Evolutionary conservation across 345 rosid species (phyloP).

Genomic region (Bruguiera gymnorhiza): DNA sequence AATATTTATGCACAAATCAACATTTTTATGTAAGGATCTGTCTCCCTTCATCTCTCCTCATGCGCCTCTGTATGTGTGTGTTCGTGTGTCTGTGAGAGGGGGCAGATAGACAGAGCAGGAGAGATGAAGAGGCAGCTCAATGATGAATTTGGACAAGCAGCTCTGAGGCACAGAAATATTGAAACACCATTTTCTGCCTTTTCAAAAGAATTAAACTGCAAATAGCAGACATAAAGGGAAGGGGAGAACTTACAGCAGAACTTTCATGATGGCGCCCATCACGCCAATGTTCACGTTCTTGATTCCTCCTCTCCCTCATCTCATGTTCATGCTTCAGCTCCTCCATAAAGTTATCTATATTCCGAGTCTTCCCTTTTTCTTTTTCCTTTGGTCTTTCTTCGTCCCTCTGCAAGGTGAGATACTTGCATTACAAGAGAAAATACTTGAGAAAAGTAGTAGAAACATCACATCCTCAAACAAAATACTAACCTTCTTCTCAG

Average conservation of each 20-base stretch:
- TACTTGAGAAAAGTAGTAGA: not conserved
- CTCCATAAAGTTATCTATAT: conserved; percentile 97
- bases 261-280: conserved; percentile 67
- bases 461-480: not conserved
- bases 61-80: too few species aligned
- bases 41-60: too few species aligned
- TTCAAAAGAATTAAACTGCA: too few species aligned
- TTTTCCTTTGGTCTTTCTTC: conserved; percentile 73
- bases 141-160: not conserved
- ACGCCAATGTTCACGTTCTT: conserved; percentile 73
- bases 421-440: conserved; percentile 14
- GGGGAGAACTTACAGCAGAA: conserved; percentile 52
- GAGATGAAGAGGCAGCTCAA: not conserved
- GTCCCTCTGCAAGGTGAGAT: conserved; percentile 54
- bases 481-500: conserved; percentile 72
- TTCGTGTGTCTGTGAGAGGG: too few species aligned
- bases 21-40: too few species aligned
- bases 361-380: conserved; percentile 85
- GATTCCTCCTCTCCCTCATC: conserved; percentile 91
- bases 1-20: too few species aligned
- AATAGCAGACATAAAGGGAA: not conserved
- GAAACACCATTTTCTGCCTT: not conserved
- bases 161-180: not conserved
- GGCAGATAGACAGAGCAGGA: not conserved
- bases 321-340: conserved; percentile 98